A percentile compares a stretch with the other conserved stretches of the same genome.
phyloP scores from a whole-genome alignment of 805 yeast species.

The Hanseniaspora thailandica region DNA sequence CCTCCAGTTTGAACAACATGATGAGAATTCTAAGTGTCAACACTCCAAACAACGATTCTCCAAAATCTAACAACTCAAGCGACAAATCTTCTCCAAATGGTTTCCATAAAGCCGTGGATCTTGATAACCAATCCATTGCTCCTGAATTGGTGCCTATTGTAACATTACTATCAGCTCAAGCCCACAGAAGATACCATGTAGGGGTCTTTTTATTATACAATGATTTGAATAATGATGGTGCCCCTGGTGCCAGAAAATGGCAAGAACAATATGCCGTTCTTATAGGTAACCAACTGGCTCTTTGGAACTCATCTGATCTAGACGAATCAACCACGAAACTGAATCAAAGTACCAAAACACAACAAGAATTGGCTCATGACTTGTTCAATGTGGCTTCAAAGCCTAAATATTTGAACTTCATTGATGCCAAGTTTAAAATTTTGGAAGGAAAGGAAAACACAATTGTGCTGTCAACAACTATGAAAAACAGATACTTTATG shows the following conservation, averaged over 20 bases:
- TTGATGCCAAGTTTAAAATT: conserved; percentile 78
- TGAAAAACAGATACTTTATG: conserved; percentile 74
- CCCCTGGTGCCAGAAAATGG: conserved; percentile 78
- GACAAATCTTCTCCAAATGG: conserved; percentile 5
- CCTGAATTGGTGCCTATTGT: conserved; percentile 53
- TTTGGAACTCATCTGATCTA: conserved; percentile 73
- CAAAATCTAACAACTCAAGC: not conserved
- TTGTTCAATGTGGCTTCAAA: conserved; percentile 50
- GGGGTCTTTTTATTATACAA: conserved; percentile 65
- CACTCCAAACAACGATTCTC: not conserved
- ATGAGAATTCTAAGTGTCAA: conserved; percentile 14
- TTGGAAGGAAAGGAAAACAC: conserved; percentile 45
- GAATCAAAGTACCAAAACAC: conserved; percentile 25
- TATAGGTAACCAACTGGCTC: conserved; percentile 80
- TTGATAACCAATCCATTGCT: conserved; percentile 16
- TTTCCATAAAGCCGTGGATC: conserved; percentile 15
- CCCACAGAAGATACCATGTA: conserved; percentile 62
- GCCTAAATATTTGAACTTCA: conserved; percentile 80
- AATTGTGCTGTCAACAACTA: conserved; percentile 80
- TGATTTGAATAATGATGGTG: conserved; percentile 73
- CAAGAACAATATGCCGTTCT: conserved; percentile 83
- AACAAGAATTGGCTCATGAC: conserved; percentile 36
- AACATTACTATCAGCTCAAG: conserved; percentile 59
- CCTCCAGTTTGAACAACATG: conserved; percentile 11
- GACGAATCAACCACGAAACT: conserved; percentile 36